Conservation (phyloP, 2,329 filamentous ascomycete species). For the Monascus ruber region DNA sequence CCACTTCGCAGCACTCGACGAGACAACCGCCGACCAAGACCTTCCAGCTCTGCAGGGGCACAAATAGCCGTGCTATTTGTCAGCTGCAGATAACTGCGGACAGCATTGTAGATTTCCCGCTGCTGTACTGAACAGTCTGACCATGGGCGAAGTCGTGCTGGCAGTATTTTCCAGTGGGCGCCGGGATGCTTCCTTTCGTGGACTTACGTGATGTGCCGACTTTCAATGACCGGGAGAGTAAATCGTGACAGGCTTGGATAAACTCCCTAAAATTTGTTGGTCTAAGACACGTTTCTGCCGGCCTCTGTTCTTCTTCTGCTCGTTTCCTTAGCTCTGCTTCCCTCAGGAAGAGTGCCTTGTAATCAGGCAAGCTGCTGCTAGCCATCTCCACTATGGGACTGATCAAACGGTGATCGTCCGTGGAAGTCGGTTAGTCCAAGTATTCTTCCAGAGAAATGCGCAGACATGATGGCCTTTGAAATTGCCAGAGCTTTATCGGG, state of each 20-base stretch:
- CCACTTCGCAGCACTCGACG: not conserved
- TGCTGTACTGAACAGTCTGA: constrained; percentile 9
- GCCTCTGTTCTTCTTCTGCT: constrained; percentile 2
- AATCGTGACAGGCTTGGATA: constrained; percentile 9
- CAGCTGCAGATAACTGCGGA: constrained; percentile 10
- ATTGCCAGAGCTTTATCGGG: too few relatives aligned
- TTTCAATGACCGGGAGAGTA: constrained; percentile 8
- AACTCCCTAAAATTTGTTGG: constrained; percentile 11
- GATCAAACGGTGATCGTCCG: too few relatives aligned
- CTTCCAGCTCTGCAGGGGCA: not conserved
- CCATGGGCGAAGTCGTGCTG: constrained; percentile 8
- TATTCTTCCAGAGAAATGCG: too few relatives aligned
- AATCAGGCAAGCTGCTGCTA: too few relatives aligned
- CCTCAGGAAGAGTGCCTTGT: too few relatives aligned
- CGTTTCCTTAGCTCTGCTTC: not conserved
- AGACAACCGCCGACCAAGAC: not conserved
- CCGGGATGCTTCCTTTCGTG: constrained; percentile 12
- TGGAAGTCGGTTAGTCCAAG: too few relatives aligned
- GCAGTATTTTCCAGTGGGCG: constrained; percentile 13
- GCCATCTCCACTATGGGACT: too few relatives aligned
- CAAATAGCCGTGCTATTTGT: not conserved
- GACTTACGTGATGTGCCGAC: constrained; percentile 6
- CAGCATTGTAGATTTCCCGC: constrained; percentile 9
- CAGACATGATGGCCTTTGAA: too few relatives aligned
- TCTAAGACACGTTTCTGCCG: constrained; percentile 1